A percentile compares a stretch with the other conserved stretches of the same genome.
Evolutionary conservation across 352 stramenopile genomes (phyloP).

Genomic region (Blastocystis sp.): DNA sequence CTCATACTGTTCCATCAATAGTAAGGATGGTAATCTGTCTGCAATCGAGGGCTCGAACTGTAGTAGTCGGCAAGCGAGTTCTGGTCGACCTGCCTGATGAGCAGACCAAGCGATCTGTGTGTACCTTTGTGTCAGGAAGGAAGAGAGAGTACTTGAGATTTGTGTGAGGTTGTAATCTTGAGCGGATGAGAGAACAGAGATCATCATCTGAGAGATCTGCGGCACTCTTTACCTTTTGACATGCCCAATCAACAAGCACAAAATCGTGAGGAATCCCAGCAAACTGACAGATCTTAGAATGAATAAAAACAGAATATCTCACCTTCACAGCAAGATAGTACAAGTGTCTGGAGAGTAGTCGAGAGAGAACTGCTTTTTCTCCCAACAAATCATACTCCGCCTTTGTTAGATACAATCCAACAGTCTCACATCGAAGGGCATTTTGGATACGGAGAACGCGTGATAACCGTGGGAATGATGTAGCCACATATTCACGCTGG

Average conservation of each 20-base stretch:
- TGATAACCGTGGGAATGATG: not conserved
- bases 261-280: conserved; percentile 36
- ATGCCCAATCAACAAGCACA: conserved; percentile 47
- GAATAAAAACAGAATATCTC: not conserved
- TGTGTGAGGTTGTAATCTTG: not conserved
- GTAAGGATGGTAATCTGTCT: not conserved
- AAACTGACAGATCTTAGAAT: conserved; percentile 4
- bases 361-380: conserved; percentile 5
- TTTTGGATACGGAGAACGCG: not conserved
- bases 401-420: conserved; percentile 12
- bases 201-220: not conserved
- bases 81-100: not conserved
- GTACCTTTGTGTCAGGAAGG: not conserved
- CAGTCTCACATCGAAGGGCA: not conserved
- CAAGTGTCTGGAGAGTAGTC: not conserved
- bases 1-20: not conserved
- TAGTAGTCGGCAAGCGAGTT: not conserved
- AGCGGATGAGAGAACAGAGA: not conserved
- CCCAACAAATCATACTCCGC: not conserved
- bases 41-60: not conserved
- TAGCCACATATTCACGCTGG: not conserved
- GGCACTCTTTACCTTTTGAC: not conserved
- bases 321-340: conserved; percentile 25
- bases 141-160: no score
- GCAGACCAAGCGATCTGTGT: conserved; percentile 33